phyloP scores from a whole-genome alignment of 2,329 filamentous ascomycete genomes.

The Pseudogymnoascus sp. region DNA sequence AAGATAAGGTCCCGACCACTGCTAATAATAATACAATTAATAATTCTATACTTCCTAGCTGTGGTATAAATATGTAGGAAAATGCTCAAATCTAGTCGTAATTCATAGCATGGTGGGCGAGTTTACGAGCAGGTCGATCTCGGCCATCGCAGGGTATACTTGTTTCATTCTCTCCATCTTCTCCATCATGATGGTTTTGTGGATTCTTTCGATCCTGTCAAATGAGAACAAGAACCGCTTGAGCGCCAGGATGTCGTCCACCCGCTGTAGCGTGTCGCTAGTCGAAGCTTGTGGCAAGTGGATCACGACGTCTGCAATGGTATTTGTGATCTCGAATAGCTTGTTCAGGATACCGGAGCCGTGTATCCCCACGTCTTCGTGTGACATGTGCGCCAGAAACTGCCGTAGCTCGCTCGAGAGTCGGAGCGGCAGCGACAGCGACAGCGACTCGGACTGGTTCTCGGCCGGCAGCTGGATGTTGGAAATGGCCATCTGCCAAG shows the following conservation, averaged over 20 bases:
- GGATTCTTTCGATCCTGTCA: conserved; percentile 33
- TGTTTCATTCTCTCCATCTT: conserved; percentile 32
- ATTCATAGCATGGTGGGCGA: background rate
- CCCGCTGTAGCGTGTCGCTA: conserved; percentile 36
- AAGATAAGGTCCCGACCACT: background rate
- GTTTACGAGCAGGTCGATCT: conserved; percentile 4
- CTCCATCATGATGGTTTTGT: conserved; percentile 32
- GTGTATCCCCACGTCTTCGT: conserved; percentile 38
- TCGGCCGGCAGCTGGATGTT: conserved; percentile 37
- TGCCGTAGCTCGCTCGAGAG: conserved; percentile 37
- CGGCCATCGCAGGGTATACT: conserved; percentile 9
- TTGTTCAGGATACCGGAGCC: conserved; percentile 41
- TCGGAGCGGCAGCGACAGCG: conserved; percentile 38
- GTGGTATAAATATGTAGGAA: background rate
- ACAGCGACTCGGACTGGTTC: conserved; percentile 23
- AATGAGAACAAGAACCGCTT: conserved; percentile 36
- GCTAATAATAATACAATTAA: background rate
- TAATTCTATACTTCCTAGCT: background rate
- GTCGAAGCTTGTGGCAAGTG: conserved; percentile 35
- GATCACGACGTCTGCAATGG: conserved; percentile 42
- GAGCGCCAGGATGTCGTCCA: conserved; percentile 40
- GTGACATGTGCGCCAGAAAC: conserved; percentile 35
- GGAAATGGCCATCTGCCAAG: conserved; percentile 44
- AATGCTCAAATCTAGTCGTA: background rate
- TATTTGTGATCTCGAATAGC: conserved; percentile 43